Base-by-base conservation (phyloP, 805 yeast species). In the Sugiyamaella floridensis region DNA sequence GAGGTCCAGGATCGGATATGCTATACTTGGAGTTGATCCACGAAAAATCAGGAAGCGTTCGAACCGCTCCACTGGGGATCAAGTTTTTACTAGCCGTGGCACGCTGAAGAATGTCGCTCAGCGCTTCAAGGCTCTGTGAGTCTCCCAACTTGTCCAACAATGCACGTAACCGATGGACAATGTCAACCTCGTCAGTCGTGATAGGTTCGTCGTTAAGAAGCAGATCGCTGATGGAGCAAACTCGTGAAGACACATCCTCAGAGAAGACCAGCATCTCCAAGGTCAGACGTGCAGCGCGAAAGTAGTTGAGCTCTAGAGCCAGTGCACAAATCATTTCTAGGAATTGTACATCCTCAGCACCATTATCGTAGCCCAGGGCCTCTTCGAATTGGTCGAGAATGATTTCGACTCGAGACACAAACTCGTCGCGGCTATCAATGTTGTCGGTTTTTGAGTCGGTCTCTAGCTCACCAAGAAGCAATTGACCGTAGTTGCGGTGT, bases 401-500 rank as follows among this genome's bases (percentile, higher is more conserved):
- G 52, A 67, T 69, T 41, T 71, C 58, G 61, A 81, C 67, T 11
- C 76, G 67, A 1, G 59, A 48, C 1, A 53, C 51, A 40, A 60
- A 57, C 47, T 59, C 61, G 1, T 61, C 58, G 4, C 71, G 55
- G 43, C 69, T 73, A 4, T 48, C 56, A 0, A 50, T 52, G 14
- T 50, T 57, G 18, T 60, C 61, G 16, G 58, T 50, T 14, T 32
- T 32, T 11, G 37, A 32, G 16, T 61, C 62, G 6, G 59, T 49
- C 11, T 67, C 57, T 10, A 76, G 58, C 49, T 67, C 65, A 29
- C 75, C 71, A 26, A 86, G 75, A 55, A 81, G 77, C 32, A 88
- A 74, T 60, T 88, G 76, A 0, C 96, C 97, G 53, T 95, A 71
- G 63, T 92, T 93, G 58, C 97, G 77, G 63, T 82, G 81, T 1